Base-by-base conservation (phyloP, 306 rosid species). In the Myrica gale region DNA sequence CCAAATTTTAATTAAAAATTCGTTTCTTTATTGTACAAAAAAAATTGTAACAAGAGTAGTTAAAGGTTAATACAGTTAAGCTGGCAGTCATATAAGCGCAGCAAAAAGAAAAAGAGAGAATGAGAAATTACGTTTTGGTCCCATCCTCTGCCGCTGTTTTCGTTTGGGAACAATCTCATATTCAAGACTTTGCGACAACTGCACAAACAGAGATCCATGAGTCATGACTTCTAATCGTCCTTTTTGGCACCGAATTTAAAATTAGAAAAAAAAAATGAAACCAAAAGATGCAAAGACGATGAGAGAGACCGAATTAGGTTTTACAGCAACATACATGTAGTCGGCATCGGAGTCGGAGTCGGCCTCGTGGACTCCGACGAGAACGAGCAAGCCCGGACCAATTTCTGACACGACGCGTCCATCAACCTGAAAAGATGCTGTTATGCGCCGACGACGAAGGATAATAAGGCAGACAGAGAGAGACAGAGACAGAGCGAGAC, bases 101-200 rank as follows among this genome's bases (percentile, higher is more conserved):
- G 2, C 4, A 54, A n/a, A 7, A 39, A 37, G 1, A 71, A 3
- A 17, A 16, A 2, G 26, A 21, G 50, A 56, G 15, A 12, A 0
- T 2, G 5, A 12, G 48, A 52, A 41, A 43, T 80, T 61, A 94
- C 97, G 44, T 81, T 90, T 56, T 81, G 90, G 88, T 91, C 98
- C 98, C 98, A 94, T 54, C 91, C 90, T 85, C 80, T 91, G 58
- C 87, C 95, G 4, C 89, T 87, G 43, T 11, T 85, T 76, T 91
- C 95, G 84, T 91, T 90, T 3, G 89, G 76, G 85, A 91, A 94
- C 79, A 94, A 71, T 51, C 97, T 87, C 98, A 94, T 91, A 48
- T 94, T 94, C 88, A 94, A 86, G 15, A 90, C 98, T 85, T 94
- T 94, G 56, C 97, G 82, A 78, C 97, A 94, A 84, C 97, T 91